Percentiles rank a stretch among this genome's conserved stretches.
Conservation (phyloP, 2,329 filamentous ascomycete genomes). For the Cercospora nicotianae region DNA sequence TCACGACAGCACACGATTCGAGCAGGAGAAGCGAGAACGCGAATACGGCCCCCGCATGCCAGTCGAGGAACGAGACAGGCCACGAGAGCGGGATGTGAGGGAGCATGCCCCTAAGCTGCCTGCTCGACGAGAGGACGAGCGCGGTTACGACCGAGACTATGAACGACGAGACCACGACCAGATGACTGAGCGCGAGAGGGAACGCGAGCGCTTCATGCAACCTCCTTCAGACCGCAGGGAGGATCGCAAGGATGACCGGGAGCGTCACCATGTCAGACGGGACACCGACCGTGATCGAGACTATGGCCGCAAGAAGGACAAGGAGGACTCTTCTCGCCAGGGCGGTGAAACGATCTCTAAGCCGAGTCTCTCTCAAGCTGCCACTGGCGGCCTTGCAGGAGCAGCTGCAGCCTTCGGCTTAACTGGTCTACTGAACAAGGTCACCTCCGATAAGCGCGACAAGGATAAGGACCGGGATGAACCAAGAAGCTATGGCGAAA, state of each 20-base stretch:
- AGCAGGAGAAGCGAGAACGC: conserved; percentile 35
- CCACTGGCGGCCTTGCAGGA: conserved; percentile 36
- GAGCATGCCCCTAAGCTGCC: conserved; percentile 24
- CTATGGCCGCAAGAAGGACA: conserved; percentile 32
- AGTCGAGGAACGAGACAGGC: conserved; percentile 33
- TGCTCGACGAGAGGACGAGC: conserved; percentile 39
- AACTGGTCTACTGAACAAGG: conserved; percentile 31
- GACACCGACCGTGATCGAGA: conserved; percentile 28
- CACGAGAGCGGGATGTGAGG: conserved; percentile 36
- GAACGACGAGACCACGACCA: conserved; percentile 28
- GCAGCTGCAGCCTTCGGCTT: conserved; percentile 37
- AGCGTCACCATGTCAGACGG: conserved; percentile 34
- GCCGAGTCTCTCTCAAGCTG: conserved; percentile 33
- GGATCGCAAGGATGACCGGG: conserved; percentile 30
- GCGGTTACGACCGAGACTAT: conserved; percentile 27
- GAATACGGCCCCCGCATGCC: conserved; percentile 28
- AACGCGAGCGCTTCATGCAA: conserved; percentile 26
- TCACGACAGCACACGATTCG: conserved; percentile 30
- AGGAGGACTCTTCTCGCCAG: conserved; percentile 29
- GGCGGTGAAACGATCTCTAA: conserved; percentile 24
- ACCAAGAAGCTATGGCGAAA: conserved; percentile 25
- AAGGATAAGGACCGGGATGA: conserved; percentile 30
- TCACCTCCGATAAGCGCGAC: conserved; percentile 26
- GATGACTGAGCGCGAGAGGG: conserved; percentile 32
- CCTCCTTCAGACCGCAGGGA: conserved; percentile 17